Evolutionary conservation across 345 rosid species (phyloP).

Genomic region (Aurinia saxatilis): DNA sequence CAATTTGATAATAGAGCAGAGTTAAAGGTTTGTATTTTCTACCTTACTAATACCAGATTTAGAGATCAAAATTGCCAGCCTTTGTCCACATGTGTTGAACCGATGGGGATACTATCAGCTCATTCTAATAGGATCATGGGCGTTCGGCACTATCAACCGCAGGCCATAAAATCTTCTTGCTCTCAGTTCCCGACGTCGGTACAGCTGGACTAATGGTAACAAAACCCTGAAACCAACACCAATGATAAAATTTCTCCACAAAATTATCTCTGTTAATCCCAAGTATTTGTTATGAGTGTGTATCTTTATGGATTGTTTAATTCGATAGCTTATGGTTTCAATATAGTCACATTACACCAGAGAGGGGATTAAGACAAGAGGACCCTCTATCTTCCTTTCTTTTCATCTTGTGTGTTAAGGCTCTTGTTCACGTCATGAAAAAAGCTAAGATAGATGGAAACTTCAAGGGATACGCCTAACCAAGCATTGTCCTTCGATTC

Average conservation of each 20-base stretch:
- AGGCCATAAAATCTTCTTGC: slow-evolving; percentile 84
- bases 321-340: slow-evolving; percentile 92
- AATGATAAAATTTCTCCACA: neutral
- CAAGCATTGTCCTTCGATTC: too few species aligned
- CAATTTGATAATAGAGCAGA: slow-evolving; percentile 61
- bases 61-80: too few species aligned
- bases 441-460: too few species aligned
- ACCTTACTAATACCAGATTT: too few species aligned
- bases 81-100: slow-evolving; percentile 66
- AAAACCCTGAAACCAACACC: slow-evolving; percentile 11
- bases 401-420: too few species aligned
- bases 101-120: slow-evolving; percentile 97
- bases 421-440: too few species aligned
- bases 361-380: too few species aligned
- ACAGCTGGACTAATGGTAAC: slow-evolving; percentile 91
- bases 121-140: slow-evolving; percentile 90
- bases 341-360: too few species aligned
- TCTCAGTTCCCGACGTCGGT: slow-evolving; percentile 82
- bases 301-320: slow-evolving; percentile 77
- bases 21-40: slow-evolving; percentile 47
- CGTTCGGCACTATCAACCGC: slow-evolving; percentile 83
- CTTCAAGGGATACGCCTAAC: too few species aligned
- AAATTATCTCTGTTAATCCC: neutral
- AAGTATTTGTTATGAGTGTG: neutral
- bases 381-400: too few species aligned